These are phyloP conservation scores for Clitocybe nebularis DNA, from an alignment of 1,284 basidiomycete species.

Conservation along the genomic window DNA sequence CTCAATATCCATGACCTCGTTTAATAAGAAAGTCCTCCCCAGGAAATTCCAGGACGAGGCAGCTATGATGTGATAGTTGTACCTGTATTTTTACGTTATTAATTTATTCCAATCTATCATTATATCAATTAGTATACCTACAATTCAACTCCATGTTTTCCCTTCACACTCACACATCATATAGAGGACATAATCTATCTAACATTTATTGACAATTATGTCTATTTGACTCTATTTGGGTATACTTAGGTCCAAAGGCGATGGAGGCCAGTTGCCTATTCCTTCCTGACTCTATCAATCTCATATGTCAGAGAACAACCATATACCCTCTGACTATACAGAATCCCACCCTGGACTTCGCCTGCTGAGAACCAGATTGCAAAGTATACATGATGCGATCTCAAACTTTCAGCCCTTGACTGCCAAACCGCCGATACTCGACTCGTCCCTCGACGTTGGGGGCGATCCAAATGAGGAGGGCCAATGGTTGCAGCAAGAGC, in stretches of 20 bases:
- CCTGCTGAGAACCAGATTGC: constrained; percentile 29
- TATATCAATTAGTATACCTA: neutral
- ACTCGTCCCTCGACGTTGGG: constrained; percentile 43
- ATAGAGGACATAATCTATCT: no score
- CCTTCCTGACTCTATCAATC: neutral
- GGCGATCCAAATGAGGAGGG: constrained; percentile 30
- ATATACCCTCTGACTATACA: neutral
- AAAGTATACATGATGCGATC: constrained; percentile 40
- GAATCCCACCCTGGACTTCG: constrained; percentile 36
- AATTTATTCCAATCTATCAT: constrained; percentile 4
- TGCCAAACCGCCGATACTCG: constrained; percentile 48
- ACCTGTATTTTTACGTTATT: neutral
- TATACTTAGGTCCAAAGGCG: no score
- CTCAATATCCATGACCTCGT: constrained; percentile 1
- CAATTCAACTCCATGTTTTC: no score
- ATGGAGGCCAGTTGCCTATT: neutral
- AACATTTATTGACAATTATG: no score
- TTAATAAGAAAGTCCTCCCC: constrained; percentile 1
- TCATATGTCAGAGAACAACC: neutral
- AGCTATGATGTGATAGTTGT: neutral
- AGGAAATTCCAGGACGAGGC: constrained; percentile 2
- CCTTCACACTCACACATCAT: no score
- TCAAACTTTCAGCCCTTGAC: constrained; percentile 40
- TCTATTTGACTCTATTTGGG: no score
- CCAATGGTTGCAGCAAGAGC: constrained; percentile 40